Evolutionary conservation across 768 basidiomycete species (phyloP).

Genomic region (Porphyrellus cyaneotinctus): DNA sequence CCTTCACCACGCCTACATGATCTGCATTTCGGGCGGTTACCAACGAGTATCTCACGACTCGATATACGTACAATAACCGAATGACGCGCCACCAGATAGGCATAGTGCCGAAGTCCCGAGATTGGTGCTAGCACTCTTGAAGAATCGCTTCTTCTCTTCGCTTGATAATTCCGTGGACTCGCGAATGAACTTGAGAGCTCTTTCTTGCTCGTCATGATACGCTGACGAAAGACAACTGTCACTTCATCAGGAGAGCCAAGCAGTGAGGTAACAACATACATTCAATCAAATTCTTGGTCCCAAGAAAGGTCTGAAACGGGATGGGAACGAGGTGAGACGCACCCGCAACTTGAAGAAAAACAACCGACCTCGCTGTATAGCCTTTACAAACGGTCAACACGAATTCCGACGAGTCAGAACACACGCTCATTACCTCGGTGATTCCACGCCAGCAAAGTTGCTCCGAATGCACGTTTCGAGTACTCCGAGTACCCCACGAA

Average conservation of each 20-base stretch:
- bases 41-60: background rate
- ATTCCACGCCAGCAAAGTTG: constrained; percentile 94
- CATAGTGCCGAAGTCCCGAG: constrained; percentile 90
- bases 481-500: constrained; percentile 81
- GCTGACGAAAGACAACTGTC: constrained; percentile 39
- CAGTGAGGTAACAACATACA: constrained; percentile 38
- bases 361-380: constrained; percentile 77
- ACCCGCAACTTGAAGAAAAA: background rate
- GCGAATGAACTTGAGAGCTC: constrained; percentile 71
- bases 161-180: constrained; percentile 65
- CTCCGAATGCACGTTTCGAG: constrained; percentile 86
- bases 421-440: constrained; percentile 49
- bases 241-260: constrained; percentile 1
- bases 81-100: constrained; percentile 92
- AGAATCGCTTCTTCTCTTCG: constrained; percentile 91
- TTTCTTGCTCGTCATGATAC: constrained; percentile 76
- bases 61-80: constrained; percentile 76
- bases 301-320: constrained; percentile 71
- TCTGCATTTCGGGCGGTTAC: constrained; percentile 40
- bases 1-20: constrained; percentile 88
- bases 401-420: background rate
- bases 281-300: constrained; percentile 89
- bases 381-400: constrained; percentile 36
- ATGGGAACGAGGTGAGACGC: constrained; percentile 15
- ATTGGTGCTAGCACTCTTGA: constrained; percentile 84